Base-by-base conservation (phyloP, 2,329 filamentous ascomycete species). In the Stachybotrys chlorohalonatus region DNA sequence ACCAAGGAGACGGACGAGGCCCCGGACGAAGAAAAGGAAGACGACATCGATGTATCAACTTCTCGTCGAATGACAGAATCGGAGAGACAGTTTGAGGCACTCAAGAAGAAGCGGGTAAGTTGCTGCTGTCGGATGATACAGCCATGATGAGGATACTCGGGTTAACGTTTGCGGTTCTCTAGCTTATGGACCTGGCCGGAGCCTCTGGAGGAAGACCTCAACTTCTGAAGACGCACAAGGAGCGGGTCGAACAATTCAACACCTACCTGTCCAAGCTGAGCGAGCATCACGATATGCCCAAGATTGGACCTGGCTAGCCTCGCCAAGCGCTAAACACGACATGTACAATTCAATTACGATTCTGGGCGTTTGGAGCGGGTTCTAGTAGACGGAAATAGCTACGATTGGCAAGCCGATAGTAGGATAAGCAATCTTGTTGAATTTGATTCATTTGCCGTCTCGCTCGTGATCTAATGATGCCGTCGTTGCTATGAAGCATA, bases 241-340 rank as follows among this genome's bases (percentile, higher is more conserved):
- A 99, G 75, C 85, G 90, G 11, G 93, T 99, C 48, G 92, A 97
- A 70, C 91, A 96, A 69, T 75, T 97, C 63, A 99, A 99, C 69
- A 90, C 89, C 59, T 96, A 97, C 69, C 75, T 99, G 42, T 94
- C 90, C 60, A 88, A 86, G 60, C 73, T 99, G 65, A 96, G 90
- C 73, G 94, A 99, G 73, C 94, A 99, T 74, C 93, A 99, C 71
- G 94, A 99, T 69, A 99, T 99, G 92, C 81, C 81, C 63, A 84
- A 83, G 74, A 84, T 84, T 55, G 81, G 81, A 11, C 81, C 81
- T 1, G 81, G 81, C 46, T 84, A 73, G 36, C 13, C 2, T 42
- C 36, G 5, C 13, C 9, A 24, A 24, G 24, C 24, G 24, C 4
- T 24, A 2, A 24, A 24, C 24, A 24, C 24, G 24, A 24, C 24